These are phyloP conservation scores for Wickerhamomyces sp. DNA, from an alignment of 1,139 yeast species.

Conservation along the genomic window DNA sequence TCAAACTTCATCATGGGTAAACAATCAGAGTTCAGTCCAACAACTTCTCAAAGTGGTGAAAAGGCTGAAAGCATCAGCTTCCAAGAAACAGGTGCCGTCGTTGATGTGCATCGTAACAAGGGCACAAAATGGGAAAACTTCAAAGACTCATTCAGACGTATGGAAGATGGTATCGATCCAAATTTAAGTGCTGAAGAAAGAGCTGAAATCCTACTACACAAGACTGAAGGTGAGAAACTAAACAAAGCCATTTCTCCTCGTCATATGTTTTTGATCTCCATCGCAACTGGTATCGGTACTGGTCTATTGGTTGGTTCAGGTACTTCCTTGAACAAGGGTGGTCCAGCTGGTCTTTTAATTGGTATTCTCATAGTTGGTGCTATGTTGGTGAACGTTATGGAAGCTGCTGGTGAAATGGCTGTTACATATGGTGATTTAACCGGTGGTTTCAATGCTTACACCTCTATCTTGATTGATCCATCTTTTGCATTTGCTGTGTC, in stretches of 20 bases:
- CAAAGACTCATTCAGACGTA: slow-evolving; percentile 53
- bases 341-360: slow-evolving; percentile 72
- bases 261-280: slow-evolving; percentile 65
- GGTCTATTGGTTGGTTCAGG: slow-evolving; percentile 78
- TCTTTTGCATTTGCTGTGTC: slow-evolving; percentile 79
- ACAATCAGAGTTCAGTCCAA: slow-evolving; percentile 16
- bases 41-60: slow-evolving; percentile 10
- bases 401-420: slow-evolving; percentile 83
- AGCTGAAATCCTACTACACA: slow-evolving; percentile 18
- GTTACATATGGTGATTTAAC: slow-evolving; percentile 67
- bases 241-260: slow-evolving; percentile 46
- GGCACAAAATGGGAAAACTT: slow-evolving; percentile 34
- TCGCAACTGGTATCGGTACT: slow-evolving; percentile 84
- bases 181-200: slow-evolving; percentile 60
- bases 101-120: too few relatives aligned
- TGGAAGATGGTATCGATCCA: slow-evolving; percentile 58
- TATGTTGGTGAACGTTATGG: slow-evolving; percentile 69
- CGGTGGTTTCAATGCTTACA: slow-evolving; percentile 74
- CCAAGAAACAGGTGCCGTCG: too few relatives aligned
- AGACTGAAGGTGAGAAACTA: slow-evolving; percentile 28
- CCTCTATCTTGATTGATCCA: slow-evolving; percentile 59
- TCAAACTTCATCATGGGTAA: slow-evolving; percentile 10
- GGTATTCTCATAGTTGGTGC: slow-evolving; percentile 68
- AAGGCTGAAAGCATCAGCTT: background rate
- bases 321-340: slow-evolving; percentile 59